These are phyloP conservation scores for Lobulomyces angularis DNA, from an alignment of 192 early-diverging fungal species.

Conservation along the genomic window DNA sequence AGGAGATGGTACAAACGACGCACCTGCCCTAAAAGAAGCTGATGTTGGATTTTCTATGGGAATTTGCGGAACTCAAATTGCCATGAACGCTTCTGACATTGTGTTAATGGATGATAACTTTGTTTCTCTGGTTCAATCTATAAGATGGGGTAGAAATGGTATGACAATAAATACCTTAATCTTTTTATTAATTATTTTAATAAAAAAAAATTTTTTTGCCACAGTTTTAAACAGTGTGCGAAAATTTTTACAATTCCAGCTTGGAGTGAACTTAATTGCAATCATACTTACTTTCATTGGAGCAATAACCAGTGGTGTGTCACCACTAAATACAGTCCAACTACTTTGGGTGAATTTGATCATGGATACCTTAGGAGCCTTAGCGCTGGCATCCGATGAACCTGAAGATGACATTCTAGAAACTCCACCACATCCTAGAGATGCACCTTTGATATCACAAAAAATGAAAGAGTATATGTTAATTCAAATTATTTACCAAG, in stretches of 20 bases:
- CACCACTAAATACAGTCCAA: slow-evolving; percentile 42
- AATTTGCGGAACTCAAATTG: slow-evolving; percentile 48
- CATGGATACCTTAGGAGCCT: slow-evolving; percentile 47
- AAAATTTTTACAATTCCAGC: slow-evolving; percentile 51
- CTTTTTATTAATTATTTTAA: too few relatives aligned
- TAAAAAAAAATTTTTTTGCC: too few relatives aligned
- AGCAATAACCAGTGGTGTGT: slow-evolving; percentile 24
- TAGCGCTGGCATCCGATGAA: slow-evolving; percentile 42
- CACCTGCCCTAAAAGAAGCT: slow-evolving; percentile 42
- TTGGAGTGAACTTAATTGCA: slow-evolving; percentile 45
- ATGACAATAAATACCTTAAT: too few relatives aligned
- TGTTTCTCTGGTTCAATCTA: slow-evolving; percentile 39
- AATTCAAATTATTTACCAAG: slow-evolving; percentile 34
- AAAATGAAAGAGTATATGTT: slow-evolving; percentile 38
- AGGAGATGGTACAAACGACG: slow-evolving; percentile 52
- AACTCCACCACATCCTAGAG: slow-evolving; percentile 33
- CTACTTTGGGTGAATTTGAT: slow-evolving; percentile 53
- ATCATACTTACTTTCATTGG: slow-evolving; percentile 44
- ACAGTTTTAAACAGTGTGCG: slow-evolving; percentile 42
- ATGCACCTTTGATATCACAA: slow-evolving; percentile 23
- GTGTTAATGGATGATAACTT: slow-evolving; percentile 50
- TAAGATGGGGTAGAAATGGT: slow-evolving; percentile 47
- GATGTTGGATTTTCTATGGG: slow-evolving; percentile 55
- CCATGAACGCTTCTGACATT: slow-evolving; percentile 49
- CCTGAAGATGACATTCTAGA: slow-evolving; percentile 43